Base-by-base conservation (phyloP, 2,329 filamentous ascomycete species). In the Colletotrichum brevisporum region DNA sequence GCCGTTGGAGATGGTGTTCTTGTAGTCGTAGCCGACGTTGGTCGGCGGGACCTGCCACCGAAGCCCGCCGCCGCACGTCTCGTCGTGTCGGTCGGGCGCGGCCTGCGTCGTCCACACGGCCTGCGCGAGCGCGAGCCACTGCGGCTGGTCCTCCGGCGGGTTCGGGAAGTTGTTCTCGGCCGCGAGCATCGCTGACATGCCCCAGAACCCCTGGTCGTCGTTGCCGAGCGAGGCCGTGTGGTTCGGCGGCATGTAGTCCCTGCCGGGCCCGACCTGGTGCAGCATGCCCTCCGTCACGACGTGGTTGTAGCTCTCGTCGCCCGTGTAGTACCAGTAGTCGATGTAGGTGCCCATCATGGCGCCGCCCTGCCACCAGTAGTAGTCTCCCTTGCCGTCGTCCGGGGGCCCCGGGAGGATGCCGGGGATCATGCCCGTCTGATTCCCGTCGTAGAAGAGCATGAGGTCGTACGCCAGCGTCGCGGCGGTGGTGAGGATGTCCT, bases 21-120 rank as follows among this genome's bases (percentile, higher is more conserved):
- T 96, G 84, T 95, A 94, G 75, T 91, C 85, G 78, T 93, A 95
- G 41, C 93, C 93, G 53, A 84, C 86, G 77, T 95, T 94, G 73
- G 91, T 90, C 6, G 87, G 83, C 72, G 90, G 93, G 70, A 95
- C 92, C 82, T 95, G 93, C 92, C 92, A 94, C 73, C 91, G 86
- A 71, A 95, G 78, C 21, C 92, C 93, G 21, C 78, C 78, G 66
- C 87, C 88, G 18, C 83, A 84, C 0, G 79, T 79, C 0, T 82
- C 78, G 9, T 84, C 84, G 74, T 93, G 90, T 82, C 91, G 91
- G 53, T 89, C 85, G 2, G 83, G 80, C 21, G 75, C 77, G 2
- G 85, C 87, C 59, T 85, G 82, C 1, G 85, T 85, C 73, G 90
- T 89, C 74, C 89, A 95, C 18, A 93, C 88, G 43, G 85, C 88